Base-by-base conservation (phyloP, 2,329 filamentous ascomycete species). In the Aureobasidium sp. region DNA sequence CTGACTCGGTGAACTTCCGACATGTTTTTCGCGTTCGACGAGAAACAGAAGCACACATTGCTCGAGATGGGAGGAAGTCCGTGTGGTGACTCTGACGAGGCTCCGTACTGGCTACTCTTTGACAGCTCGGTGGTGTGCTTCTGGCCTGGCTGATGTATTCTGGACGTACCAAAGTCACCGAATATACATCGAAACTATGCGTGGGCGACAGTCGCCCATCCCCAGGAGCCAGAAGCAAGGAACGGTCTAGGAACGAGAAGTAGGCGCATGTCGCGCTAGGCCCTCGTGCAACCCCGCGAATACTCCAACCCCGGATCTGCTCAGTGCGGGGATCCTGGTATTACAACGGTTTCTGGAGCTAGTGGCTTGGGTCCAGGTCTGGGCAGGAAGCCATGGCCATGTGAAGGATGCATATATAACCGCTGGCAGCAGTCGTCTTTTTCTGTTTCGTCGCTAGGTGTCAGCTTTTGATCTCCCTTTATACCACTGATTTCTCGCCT, bases 361-460 rank as follows among this genome's bases (percentile, higher is more conserved):
- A 58, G 55, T 47, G 55, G 27, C 55, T 58, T 58, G 42, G 37
- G 52, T 44, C 27, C 27, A 47, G 55, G 42, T 47, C 55, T 58
- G 55, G 55, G 55, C 55, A 17, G 41, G 36, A 47, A 36, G 55
- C 55, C 55, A 58, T 58, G 55, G 55, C 55, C 55, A 58, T 23
- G 42, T 58, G 37, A n/a, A 37, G 29, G n/a, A 4, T 37, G 55
- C 32, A 58, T 58, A 58, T 58, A 58, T 58, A 58, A 37, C 3
- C 29, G 41, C 36, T 47, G n/a, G 32, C 20, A 7, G 27, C 7
- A 44, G 29, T 37, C 9, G 20, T 46, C 12, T 9, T 27, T 15
- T 47, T 23, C 7, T 29, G n/a, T 26, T 17, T n/a, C 20, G n/a
- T 42, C 23, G 55, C 29, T 34, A 29, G 29, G 29, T 9, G 34